Evolutionary conservation across 2,329 filamentous ascomycete genomes (phyloP).

Genomic region (Alternaria angustiovoidea): DNA sequence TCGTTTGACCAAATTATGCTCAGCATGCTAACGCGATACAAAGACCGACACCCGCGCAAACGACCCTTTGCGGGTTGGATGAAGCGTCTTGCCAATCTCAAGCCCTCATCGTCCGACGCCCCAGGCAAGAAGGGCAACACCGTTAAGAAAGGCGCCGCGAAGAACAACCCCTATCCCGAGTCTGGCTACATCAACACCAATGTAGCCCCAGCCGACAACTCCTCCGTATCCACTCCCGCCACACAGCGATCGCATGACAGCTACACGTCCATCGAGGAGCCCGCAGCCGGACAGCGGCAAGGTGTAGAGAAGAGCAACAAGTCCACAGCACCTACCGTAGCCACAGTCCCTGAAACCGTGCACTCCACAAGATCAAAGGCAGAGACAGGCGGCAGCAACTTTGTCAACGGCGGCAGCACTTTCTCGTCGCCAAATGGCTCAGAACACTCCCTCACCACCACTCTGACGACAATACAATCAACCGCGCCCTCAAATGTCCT

Average conservation of each 20-base stretch:
- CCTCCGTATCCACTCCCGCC: constrained; percentile 61
- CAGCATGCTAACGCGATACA: constrained; percentile 39
- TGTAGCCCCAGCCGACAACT: constrained; percentile 45
- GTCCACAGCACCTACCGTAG: constrained; percentile 79
- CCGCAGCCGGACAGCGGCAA: constrained; percentile 55
- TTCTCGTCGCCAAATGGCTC: constrained; percentile 86
- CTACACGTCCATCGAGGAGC: constrained; percentile 68
- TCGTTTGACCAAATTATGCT: constrained; percentile 2
- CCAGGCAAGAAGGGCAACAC: constrained; percentile 53
- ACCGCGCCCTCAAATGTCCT: constrained; percentile 65
- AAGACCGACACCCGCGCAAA: constrained; percentile 77
- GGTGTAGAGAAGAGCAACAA: constrained; percentile 70
- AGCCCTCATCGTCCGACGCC: constrained; percentile 72
- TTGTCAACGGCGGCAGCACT: constrained; percentile 72
- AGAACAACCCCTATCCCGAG: constrained; percentile 92
- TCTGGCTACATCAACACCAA: constrained; percentile 69
- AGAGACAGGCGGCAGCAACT: constrained; percentile 73
- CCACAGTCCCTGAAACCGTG: constrained; percentile 81
- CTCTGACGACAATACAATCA: constrained; percentile 85
- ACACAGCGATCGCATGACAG: constrained; percentile 53
- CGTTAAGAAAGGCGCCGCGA: constrained; percentile 68
- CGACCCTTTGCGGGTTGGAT: constrained; percentile 93
- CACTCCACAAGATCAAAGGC: constrained; percentile 82
- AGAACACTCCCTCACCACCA: constrained; percentile 81
- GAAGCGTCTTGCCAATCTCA: constrained; percentile 90